These are phyloP conservation scores for Ganoderma lucidum DNA, from an alignment of 1,284 basidiomycete species.

Conservation along the genomic window DNA sequence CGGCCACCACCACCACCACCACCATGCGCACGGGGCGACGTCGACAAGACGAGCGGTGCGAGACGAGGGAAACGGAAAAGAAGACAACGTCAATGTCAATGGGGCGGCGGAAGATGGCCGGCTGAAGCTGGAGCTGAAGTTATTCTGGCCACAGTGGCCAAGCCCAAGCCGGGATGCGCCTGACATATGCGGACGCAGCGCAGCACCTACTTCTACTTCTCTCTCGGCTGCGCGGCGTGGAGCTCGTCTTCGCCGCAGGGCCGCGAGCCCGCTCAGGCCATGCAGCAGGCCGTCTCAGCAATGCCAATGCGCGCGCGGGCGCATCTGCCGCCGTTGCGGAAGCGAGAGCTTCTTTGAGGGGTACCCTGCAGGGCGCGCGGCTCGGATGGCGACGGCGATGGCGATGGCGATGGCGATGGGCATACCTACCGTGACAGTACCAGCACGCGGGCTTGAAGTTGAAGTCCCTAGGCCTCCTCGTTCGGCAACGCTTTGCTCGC, in stretches of 20 bases:
- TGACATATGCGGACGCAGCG: background rate
- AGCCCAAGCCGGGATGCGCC: background rate
- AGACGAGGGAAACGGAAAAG: background rate
- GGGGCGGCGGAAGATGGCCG: slow-evolving; percentile 4
- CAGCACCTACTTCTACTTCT: background rate
- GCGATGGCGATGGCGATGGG: background rate
- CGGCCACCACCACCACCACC: no score
- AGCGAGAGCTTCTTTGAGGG: background rate
- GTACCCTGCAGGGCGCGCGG: background rate
- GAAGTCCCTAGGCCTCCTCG: background rate
- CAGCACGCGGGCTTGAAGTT: background rate
- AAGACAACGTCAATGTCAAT: background rate
- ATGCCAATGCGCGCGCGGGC: no score
- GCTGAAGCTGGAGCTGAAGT: no score
- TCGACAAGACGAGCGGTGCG: no score
- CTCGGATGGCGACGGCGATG: background rate
- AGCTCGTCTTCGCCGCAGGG: background rate
- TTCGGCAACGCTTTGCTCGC: background rate
- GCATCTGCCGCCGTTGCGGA: background rate
- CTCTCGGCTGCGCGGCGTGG: background rate
- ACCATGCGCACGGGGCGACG: no score
- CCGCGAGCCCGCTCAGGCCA: background rate
- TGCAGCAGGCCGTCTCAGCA: background rate
- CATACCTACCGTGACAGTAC: no score
- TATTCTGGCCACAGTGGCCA: background rate